These are phyloP conservation scores for Prunus padus DNA, from an alignment of 306 rosid species.

Conservation along the genomic window DNA sequence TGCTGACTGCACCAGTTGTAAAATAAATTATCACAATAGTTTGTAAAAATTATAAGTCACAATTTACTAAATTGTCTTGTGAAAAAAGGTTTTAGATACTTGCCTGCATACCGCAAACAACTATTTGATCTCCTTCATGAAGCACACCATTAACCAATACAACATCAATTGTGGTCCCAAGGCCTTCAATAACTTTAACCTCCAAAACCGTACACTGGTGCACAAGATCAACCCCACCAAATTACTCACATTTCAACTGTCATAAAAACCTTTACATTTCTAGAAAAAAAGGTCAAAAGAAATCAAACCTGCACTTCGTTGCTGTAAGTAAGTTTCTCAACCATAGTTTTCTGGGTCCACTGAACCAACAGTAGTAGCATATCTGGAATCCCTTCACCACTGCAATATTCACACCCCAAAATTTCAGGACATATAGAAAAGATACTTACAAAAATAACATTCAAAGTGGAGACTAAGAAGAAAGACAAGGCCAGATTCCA, in stretches of 20 bases:
- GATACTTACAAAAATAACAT: not conserved
- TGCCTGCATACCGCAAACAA: slow-evolving; percentile 96
- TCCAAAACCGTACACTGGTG: slow-evolving; percentile 93
- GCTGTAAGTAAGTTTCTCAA: slow-evolving; percentile 77
- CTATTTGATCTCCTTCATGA: slow-evolving; percentile 98
- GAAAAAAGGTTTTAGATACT: slow-evolving; percentile 29
- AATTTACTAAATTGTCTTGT: not conserved
- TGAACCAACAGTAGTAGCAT: slow-evolving; percentile 74
- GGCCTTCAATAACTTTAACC: slow-evolving; percentile 96
- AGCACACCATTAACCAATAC: slow-evolving; percentile 93
- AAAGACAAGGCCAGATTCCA: slow-evolving; percentile 1
- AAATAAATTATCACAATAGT: not conserved
- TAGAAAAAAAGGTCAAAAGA: slow-evolving; percentile 15
- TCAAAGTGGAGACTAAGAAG: not conserved
- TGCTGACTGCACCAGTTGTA: no score
- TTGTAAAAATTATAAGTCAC: slow-evolving; percentile 12
- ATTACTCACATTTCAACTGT: slow-evolving; percentile 25
- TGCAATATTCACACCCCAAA: slow-evolving; percentile 38
- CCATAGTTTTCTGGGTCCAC: slow-evolving; percentile 94
- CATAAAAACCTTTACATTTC: slow-evolving; percentile 25
- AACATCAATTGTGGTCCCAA: slow-evolving; percentile 97
- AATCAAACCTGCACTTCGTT: slow-evolving; percentile 81
- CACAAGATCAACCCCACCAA: slow-evolving; percentile 36
- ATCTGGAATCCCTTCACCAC: slow-evolving; percentile 98
- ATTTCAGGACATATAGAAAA: slow-evolving; percentile 18